Conservation (phyloP, 352 stramenopile genomes). For the Pythium rhizo-oryzae region DNA sequence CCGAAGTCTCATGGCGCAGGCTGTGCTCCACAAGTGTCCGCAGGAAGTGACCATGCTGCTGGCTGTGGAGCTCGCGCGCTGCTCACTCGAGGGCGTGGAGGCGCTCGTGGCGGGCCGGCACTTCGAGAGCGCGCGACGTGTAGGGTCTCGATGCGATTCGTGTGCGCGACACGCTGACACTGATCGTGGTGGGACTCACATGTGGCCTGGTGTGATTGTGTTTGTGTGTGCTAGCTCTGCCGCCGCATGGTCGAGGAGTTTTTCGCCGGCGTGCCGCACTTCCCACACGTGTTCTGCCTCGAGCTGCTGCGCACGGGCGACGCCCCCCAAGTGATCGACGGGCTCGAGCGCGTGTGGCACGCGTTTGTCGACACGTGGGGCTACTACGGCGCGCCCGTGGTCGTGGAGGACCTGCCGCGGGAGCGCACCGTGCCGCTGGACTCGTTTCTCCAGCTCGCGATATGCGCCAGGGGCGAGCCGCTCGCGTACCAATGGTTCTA, state of each 20-base stretch:
- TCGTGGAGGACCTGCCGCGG: slow-evolving; percentile 48
- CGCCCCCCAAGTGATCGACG: slow-evolving; percentile 18
- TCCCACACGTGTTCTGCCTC: slow-evolving; percentile 49
- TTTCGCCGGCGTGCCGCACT: slow-evolving; percentile 67
- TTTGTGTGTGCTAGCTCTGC: slow-evolving; percentile 41
- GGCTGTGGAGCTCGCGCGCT: slow-evolving; percentile 45
- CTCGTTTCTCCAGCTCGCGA: slow-evolving; percentile 48
- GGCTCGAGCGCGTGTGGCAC: slow-evolving; percentile 44
- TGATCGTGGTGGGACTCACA: neutral
- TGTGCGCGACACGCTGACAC: no score
- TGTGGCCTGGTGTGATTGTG: neutral
- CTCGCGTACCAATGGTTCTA: slow-evolving; percentile 70
- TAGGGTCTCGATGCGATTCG: no score
- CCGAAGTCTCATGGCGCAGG: slow-evolving; percentile 44
- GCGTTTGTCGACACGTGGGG: slow-evolving; percentile 67
- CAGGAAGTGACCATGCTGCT: slow-evolving; percentile 61
- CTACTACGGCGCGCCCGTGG: slow-evolving; percentile 56
- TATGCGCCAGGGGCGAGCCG: slow-evolving; percentile 68
- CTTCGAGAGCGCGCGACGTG: slow-evolving; percentile 54
- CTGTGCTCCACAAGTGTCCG: slow-evolving; percentile 40
- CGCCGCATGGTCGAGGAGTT: slow-evolving; percentile 44
- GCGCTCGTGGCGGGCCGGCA: slow-evolving; percentile 41
- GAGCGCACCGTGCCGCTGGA: slow-evolving; percentile 43
- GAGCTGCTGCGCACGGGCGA: slow-evolving; percentile 23
- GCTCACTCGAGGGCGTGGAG: slow-evolving; percentile 28